These are phyloP conservation scores for Zygosaccharomyces lentus DNA, from an alignment of 805 yeast genomes.

Conservation along the genomic window DNA sequence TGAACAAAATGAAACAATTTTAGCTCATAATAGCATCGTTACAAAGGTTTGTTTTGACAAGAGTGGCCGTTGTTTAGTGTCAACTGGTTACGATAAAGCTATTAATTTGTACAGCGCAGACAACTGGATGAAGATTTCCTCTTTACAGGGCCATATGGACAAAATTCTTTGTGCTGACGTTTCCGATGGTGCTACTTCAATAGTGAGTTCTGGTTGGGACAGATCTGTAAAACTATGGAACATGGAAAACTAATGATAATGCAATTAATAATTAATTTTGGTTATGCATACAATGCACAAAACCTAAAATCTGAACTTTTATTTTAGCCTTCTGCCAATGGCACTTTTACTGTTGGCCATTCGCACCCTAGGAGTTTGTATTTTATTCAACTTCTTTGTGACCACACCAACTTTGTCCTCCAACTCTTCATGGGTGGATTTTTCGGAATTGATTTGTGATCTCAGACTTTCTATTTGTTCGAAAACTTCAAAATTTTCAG, in stretches of 20 bases:
- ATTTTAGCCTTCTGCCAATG: conserved; percentile 13
- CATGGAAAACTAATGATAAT: conserved; percentile 2
- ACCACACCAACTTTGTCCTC: conserved; percentile 17
- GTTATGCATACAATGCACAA: neutral
- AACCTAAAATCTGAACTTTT: conserved; percentile 7
- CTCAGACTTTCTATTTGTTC: conserved; percentile 14
- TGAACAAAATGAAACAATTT: conserved; percentile 43
- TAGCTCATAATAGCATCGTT: conserved; percentile 72
- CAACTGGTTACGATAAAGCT: conserved; percentile 68
- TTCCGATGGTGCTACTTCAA: conserved; percentile 36
- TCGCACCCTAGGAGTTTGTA: conserved; percentile 27
- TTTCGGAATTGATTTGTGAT: conserved; percentile 15
- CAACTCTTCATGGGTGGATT: conserved; percentile 10
- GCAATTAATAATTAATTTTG: neutral
- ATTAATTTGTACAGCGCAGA: conserved; percentile 64
- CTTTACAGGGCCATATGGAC: conserved; percentile 57
- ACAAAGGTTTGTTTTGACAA: conserved; percentile 57
- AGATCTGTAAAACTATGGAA: conserved; percentile 66
- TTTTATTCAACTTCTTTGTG: conserved; percentile 20
- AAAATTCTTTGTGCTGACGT: conserved; percentile 71
- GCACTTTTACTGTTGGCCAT: conserved; percentile 15
- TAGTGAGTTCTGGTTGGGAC: conserved; percentile 81
- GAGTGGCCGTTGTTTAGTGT: conserved; percentile 48
- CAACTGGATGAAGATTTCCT: conserved; percentile 57
- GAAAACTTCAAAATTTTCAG: conserved; percentile 7